Percentiles rank a stretch among this genome's conserved stretches.
phyloP scores from a whole-genome alignment of 2,329 filamentous ascomycete genomes.

The Penicillium frequentans region DNA sequence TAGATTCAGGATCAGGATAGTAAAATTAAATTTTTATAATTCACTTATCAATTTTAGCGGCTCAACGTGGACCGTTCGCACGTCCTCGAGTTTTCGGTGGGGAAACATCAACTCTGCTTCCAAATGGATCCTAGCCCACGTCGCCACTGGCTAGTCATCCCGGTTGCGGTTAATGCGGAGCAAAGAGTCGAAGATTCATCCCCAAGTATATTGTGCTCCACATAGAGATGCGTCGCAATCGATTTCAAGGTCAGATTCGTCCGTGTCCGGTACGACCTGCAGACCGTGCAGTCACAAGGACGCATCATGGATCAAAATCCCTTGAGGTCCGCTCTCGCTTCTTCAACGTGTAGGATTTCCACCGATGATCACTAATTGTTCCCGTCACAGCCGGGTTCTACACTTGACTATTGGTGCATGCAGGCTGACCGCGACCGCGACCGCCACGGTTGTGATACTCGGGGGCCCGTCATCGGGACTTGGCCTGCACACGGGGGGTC shows the following conservation, averaged over 20 bases:
- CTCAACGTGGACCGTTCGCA: slow-evolving; percentile 11
- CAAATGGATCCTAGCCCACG: slow-evolving; percentile 13
- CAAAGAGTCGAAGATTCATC: neutral
- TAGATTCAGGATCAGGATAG: neutral
- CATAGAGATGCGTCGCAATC: slow-evolving; percentile 6
- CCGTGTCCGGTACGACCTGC: slow-evolving; percentile 16
- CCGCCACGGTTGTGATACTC: slow-evolving; percentile 18
- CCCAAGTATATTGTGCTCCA: slow-evolving; percentile 16
- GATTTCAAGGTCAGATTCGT: neutral
- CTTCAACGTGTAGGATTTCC: neutral
- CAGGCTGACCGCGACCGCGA: slow-evolving; percentile 19
- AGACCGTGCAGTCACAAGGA: slow-evolving; percentile 17
- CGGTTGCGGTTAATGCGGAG: slow-evolving; percentile 15
- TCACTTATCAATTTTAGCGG: neutral
- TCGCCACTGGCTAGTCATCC: slow-evolving; percentile 15
- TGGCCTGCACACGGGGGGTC: slow-evolving; percentile 11
- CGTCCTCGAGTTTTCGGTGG: slow-evolving; percentile 12
- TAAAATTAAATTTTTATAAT: neutral
- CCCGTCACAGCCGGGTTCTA: slow-evolving; percentile 12
- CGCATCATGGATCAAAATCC: slow-evolving; percentile 10
- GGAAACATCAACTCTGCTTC: slow-evolving; percentile 3
- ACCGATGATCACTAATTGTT: slow-evolving; percentile 13
- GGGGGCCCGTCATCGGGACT: slow-evolving; percentile 6
- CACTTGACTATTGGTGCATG: slow-evolving; percentile 22
- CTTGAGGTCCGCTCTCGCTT: neutral